Percentiles rank a stretch among this genome's conserved stretches.
Conservation (phyloP, 169 alveolate species). For the Theileria sp. region DNA sequence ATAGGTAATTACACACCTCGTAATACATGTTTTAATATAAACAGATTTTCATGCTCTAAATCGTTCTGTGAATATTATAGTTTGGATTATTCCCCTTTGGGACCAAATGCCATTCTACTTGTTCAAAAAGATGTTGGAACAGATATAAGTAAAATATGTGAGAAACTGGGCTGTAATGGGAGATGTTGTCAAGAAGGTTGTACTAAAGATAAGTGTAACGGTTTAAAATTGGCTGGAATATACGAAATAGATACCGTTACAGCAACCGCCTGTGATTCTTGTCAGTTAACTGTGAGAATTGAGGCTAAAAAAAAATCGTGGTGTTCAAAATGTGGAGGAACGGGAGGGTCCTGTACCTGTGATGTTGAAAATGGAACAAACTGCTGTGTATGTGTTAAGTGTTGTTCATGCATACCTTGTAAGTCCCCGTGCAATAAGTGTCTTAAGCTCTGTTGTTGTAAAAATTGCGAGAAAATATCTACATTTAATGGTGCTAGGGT, state of each 20-base stretch:
- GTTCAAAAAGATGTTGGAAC: background rate
- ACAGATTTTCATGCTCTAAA: background rate
- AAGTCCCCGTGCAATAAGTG: too few species aligned
- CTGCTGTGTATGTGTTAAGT: background rate
- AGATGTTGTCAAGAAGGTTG: background rate
- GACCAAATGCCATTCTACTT: background rate
- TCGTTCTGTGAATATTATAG: background rate
- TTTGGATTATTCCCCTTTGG: background rate
- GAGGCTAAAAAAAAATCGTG: conserved; percentile 29
- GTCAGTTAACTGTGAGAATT: conserved; percentile 35
- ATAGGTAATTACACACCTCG: too few species aligned
- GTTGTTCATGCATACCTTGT: background rate
- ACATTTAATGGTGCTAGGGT: background rate
- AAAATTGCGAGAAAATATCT: background rate
- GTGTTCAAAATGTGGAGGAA: background rate
- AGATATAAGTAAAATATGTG: background rate
- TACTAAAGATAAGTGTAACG: background rate
- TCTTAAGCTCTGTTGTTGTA: background rate
- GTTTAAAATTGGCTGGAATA: conserved; percentile 10
- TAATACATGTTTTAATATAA: too few species aligned
- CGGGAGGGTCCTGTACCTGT: background rate
- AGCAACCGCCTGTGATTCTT: conserved; percentile 25
- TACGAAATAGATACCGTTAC: background rate
- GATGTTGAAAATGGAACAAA: background rate
- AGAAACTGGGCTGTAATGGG: background rate